Base-by-base conservation (phyloP, 2,329 filamentous ascomycete species). In the Botrytis medusae region DNA sequence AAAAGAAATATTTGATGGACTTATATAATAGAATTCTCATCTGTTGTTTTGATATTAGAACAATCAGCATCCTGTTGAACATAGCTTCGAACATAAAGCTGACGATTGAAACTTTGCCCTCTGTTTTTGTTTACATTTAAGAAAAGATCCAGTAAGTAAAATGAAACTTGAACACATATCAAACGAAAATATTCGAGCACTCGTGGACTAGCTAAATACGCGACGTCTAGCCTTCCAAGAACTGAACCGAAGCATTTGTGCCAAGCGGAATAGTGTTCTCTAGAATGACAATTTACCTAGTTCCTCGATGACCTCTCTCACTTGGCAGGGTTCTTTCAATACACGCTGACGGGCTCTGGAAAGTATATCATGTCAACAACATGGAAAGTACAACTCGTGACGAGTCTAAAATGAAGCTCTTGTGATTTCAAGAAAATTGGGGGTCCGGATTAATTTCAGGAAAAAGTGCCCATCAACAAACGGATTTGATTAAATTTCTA, bases 41-140 rank as follows among this genome's bases (percentile, higher is more conserved):
- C 22, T n/a, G 32, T 10, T 18, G 4, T 37, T n/a, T n/a, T 3
- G 14, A 12, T 18, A 67, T 12, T 4, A 32, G 29, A 12, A 2
- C 0, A 37, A 5, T 20, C 46, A 51, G 3, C 9, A 37, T 5
- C 12, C 22, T 3, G 37, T 1, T n/a, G 44, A 12, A 40, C 2
- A 14, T 37, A 18, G 25, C 12, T 3, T 46, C n/a, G 0, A 67
- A 40, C 0, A 51, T n/a, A 1, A n/a, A 40, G 16, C 7, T 54
- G 14, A 18, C n/a, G n/a, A 18, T 3, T 18, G n/a, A 12, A 18
- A 18, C 25, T 29, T 29, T 6, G 4, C 2, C 22, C 6, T 67
- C 4, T 6, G 20, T 54, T 18, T 18, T n/a, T 1, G 9, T 18
- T 1, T 4, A 16, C 0, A n/a, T n/a, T n/a, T 1, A 48, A 54